Conservation (phyloP, 2,329 filamentous ascomycete genomes). For the Macroventuria anomochaeta region DNA sequence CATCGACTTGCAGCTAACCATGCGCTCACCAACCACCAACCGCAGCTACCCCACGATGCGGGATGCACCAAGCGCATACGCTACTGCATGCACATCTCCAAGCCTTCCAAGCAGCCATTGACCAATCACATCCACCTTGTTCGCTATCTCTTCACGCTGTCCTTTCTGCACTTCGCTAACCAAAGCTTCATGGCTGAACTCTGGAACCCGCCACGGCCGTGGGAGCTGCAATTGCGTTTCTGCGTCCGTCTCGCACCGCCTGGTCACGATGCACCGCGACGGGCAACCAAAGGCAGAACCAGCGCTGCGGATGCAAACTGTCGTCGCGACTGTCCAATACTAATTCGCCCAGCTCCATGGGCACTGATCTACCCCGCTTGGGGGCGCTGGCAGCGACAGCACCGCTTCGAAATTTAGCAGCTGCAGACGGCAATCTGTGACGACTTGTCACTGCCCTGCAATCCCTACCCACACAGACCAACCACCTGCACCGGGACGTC, state of each 20-base stretch:
- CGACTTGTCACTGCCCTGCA: background rate
- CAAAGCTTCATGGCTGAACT: background rate
- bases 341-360: background rate
- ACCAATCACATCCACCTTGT: conserved; percentile 1
- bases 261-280: too few relatives aligned
- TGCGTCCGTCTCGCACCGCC: background rate
- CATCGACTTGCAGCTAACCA: conserved; percentile 4
- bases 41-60: conserved; percentile 16
- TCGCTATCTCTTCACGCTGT: conserved; percentile 10
- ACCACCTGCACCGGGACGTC: background rate
- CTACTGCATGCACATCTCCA: conserved; percentile 18
- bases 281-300: background rate
- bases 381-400: conserved; percentile 3
- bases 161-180: background rate
- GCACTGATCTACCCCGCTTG: conserved; percentile 15
- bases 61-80: conserved; percentile 9
- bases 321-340: background rate
- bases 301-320: background rate
- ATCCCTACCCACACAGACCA: too few relatives aligned
- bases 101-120: conserved; percentile 6
- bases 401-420: conserved; percentile 2
- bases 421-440: conserved; percentile 10
- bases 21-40: conserved; percentile 15
- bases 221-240: background rate
- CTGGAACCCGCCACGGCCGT: background rate